These are phyloP conservation scores for Cyclotella atomus DNA, from an alignment of 108 stramenopile genomes.

Conservation along the genomic window DNA sequence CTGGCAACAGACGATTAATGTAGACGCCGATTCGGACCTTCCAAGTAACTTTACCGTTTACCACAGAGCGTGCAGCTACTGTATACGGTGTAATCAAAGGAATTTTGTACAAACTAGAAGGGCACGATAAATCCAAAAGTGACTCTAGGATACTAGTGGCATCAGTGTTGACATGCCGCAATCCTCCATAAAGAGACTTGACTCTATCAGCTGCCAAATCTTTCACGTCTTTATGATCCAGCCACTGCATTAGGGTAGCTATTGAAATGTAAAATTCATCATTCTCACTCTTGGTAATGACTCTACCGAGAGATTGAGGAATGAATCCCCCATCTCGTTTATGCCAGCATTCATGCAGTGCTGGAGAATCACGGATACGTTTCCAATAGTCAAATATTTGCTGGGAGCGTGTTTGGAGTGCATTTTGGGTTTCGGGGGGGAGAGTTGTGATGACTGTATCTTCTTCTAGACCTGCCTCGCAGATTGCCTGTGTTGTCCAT, in stretches of 20 bases:
- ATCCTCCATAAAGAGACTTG: conserved; percentile 18
- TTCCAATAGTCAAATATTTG: conserved; percentile 16
- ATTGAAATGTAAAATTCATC: conserved; percentile 21
- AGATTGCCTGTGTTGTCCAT: neutral
- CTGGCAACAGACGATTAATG: conserved; percentile 44
- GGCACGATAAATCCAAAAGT: conserved; percentile 31
- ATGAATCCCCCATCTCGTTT: conserved; percentile 4
- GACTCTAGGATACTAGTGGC: conserved; percentile 25
- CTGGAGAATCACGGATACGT: neutral
- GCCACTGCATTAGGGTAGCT: conserved; percentile 10
- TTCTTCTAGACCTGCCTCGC: conserved; percentile 7
- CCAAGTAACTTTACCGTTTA: conserved; percentile 1
- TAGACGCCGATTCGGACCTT: conserved; percentile 49
- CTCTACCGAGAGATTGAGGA: neutral
- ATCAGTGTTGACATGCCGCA: conserved; percentile 35
- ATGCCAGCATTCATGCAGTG: conserved; percentile 14
- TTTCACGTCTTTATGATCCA: neutral
- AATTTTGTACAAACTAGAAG: conserved; percentile 27
- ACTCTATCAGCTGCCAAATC: conserved; percentile 20
- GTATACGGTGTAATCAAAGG: conserved; percentile 39
- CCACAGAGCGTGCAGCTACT: neutral
- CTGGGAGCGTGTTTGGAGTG: neutral
- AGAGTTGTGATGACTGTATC: neutral
- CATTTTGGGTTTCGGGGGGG: neutral
- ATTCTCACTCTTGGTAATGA: neutral